Evolutionary conservation across 2,329 filamentous ascomycete genomes (phyloP).

Genomic region (Cladobotryum protrusum): DNA sequence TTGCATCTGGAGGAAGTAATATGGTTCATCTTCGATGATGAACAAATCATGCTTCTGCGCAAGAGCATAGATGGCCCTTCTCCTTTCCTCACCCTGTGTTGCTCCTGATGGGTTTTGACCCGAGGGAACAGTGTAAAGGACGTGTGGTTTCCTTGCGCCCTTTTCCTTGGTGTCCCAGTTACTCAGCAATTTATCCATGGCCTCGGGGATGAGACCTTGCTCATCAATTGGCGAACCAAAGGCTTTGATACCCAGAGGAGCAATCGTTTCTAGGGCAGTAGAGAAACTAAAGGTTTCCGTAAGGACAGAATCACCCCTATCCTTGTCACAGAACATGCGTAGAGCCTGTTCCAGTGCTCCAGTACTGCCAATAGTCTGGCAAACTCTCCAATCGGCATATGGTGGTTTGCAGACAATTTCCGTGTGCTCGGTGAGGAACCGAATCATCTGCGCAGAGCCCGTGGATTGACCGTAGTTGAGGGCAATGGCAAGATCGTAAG

Average conservation of each 20-base stretch:
- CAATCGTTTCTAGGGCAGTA: slow-evolving; percentile 56
- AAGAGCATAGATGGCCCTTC: slow-evolving; percentile 67
- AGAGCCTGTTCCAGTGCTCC: slow-evolving; percentile 77
- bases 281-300: slow-evolving; percentile 92
- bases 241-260: slow-evolving; percentile 46
- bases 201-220: slow-evolving; percentile 46
- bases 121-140: slow-evolving; percentile 59
- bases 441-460: slow-evolving; percentile 78
- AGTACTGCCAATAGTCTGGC: slow-evolving; percentile 79
- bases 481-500: slow-evolving; percentile 73
- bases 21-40: slow-evolving; percentile 90
- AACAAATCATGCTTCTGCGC: slow-evolving; percentile 78
- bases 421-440: slow-evolving; percentile 91
- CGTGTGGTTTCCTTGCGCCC: slow-evolving; percentile 44
- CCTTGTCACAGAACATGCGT: slow-evolving; percentile 67
- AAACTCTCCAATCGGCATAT: slow-evolving; percentile 85
- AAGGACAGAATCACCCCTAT: slow-evolving; percentile 68
- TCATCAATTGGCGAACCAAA: slow-evolving; percentile 48
- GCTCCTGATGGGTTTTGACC: slow-evolving; percentile 90
- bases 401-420: slow-evolving; percentile 83
- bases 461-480: slow-evolving; percentile 91
- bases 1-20: slow-evolving; percentile 89
- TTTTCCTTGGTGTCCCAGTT: slow-evolving; percentile 42
- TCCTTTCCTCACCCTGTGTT: slow-evolving; percentile 63
- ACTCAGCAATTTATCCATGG: slow-evolving; percentile 45